Conservation (phyloP, 2,329 filamentous ascomycete species). For the Ceratocystis harringtonii region DNA sequence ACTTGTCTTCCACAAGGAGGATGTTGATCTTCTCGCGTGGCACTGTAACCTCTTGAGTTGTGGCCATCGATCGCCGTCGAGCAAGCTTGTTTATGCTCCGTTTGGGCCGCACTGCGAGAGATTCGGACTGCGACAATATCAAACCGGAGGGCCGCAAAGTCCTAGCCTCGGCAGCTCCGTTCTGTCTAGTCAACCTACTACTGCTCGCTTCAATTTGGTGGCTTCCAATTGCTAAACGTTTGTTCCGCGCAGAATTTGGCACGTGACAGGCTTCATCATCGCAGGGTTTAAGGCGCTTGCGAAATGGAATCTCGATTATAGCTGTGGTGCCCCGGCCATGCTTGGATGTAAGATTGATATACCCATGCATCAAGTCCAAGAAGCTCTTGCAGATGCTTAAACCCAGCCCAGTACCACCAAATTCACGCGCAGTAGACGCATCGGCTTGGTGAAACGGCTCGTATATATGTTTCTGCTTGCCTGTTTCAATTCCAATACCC, state of each 20-base stretch:
- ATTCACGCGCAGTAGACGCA: constrained; percentile 61
- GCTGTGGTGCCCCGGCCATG: constrained; percentile 56
- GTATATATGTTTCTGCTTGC: constrained; percentile 57
- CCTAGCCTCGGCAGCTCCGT: not conserved
- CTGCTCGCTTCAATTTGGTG: not conserved
- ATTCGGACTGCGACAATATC: not conserved
- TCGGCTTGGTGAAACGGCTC: constrained; percentile 73
- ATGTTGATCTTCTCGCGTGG: constrained; percentile 46
- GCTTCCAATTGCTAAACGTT: not conserved
- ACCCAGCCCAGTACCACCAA: constrained; percentile 64
- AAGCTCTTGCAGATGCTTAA: constrained; percentile 71
- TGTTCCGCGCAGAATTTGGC: not conserved
- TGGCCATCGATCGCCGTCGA: constrained; percentile 28
- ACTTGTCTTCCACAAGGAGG: constrained; percentile 73
- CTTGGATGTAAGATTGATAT: constrained; percentile 54
- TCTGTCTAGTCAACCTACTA: not conserved
- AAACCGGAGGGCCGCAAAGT: not conserved
- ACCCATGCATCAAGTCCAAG: constrained; percentile 62
- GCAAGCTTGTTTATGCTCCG: constrained; percentile 19
- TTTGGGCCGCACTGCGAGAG: not conserved
- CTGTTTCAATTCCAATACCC: constrained; percentile 68
- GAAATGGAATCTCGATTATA: constrained; percentile 63
- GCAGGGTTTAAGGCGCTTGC: constrained; percentile 30
- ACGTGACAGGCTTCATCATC: constrained; percentile 2
- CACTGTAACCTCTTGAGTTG: not conserved